A percentile compares a stretch with the other conserved stretches of the same genome.
phyloP scores from a whole-genome alignment of 148 eudicot genomes.

The Vaccinium darrowii region DNA sequence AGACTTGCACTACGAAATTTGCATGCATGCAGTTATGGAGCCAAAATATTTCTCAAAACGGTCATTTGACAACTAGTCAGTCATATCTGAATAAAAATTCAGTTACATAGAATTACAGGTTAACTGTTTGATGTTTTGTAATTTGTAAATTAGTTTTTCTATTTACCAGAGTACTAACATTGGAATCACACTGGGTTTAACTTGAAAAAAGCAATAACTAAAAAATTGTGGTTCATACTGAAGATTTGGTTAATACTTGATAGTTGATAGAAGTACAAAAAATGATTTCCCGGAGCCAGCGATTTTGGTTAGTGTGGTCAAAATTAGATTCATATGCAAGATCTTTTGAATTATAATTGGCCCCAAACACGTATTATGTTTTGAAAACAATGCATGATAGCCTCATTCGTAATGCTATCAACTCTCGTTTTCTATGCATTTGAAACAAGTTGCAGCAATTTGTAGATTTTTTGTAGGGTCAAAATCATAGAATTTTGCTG shows the following conservation, averaged over 20 bases:
- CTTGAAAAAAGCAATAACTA: not conserved
- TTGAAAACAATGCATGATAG: too few relatives aligned
- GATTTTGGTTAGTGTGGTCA: too few relatives aligned
- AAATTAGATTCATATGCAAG: too few relatives aligned
- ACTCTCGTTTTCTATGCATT: too few relatives aligned
- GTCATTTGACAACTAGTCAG: not conserved
- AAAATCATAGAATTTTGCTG: too few relatives aligned
- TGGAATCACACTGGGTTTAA: not conserved
- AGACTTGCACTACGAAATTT: not conserved
- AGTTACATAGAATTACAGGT: not conserved
- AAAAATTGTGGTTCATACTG: not conserved
- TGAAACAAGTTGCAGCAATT: too few relatives aligned
- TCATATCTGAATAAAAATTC: not conserved
- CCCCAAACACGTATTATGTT: too few relatives aligned
- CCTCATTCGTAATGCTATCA: too few relatives aligned
- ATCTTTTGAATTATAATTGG: too few relatives aligned
- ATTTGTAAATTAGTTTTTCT: not conserved
- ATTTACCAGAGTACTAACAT: too few relatives aligned
- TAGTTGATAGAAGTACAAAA: not conserved
- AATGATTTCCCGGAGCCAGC: not conserved
- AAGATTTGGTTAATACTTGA: not conserved
- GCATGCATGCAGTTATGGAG: not conserved
- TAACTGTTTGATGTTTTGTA: not conserved
- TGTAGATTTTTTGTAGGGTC: too few relatives aligned
- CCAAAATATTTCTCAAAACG: not conserved